Evolutionary conservation across 768 basidiomycete species (phyloP), one percentile per base, ranked within the genome.

Genomic region (Leccinum broughii): DNA sequence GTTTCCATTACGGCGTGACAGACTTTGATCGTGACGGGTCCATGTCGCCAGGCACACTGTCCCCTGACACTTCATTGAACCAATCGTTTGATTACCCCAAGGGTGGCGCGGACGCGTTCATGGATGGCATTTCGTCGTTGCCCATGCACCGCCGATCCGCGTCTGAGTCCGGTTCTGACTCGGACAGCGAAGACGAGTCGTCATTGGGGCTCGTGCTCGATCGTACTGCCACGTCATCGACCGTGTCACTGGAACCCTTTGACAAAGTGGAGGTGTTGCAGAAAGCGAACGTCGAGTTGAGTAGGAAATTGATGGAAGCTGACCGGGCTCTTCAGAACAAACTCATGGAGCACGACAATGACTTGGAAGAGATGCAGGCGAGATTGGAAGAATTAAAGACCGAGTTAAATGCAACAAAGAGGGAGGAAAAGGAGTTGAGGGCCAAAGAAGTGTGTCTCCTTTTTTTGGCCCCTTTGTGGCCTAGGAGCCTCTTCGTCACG

Each of bases 371-470:
- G 60, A 83, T 92, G 75, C 88, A 95, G 67, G 76, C 75, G 4
- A 80, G 83, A 32, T 70, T 96, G 59, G 95, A 97, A 59, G 93
- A 97, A 70, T 73, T 89, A 61, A 78, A 82, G 63, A 83, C 78
- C 13, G 95, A 97, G 72, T 78, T 97, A 8, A 86, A 80, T 14
- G 82, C 88, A 6, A 88, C 90, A 5, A 91, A 92, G 72, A 83
- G 92, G 44, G 94, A 98, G 67, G 95, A 98, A 75, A 97, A 98
- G 76, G 95, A 98, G 68, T 74, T 96, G 64, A 81, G 92, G 50
- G 79, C 83, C 13, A 95, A 95, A 73, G 95, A 97, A 80, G 92
- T 92, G 60, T 10, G 65, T 76, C 65, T 50, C 4, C 3, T 48
- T 59, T 22, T 58, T 44, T 30, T 30, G 28, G 62, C 28, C 51